Conservation (phyloP, 2,329 filamentous ascomycete species). For the Neofusicoccum umdonicola region DNA sequence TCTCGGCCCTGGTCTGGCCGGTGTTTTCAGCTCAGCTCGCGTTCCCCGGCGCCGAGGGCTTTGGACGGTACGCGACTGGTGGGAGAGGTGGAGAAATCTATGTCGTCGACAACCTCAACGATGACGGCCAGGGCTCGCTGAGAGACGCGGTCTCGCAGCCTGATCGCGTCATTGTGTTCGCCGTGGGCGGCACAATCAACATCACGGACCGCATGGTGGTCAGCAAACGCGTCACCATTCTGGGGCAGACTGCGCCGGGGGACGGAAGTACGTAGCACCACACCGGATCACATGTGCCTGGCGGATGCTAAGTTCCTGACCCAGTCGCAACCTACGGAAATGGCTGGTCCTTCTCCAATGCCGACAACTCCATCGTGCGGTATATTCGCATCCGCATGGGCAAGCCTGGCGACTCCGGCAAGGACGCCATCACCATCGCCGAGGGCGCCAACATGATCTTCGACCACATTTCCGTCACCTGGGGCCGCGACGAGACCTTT, state of each 20-base stretch:
- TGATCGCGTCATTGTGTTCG: slow-evolving; percentile 52
- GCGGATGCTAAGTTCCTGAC: slow-evolving; percentile 25
- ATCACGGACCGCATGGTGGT: slow-evolving; percentile 49
- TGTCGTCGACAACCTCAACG: slow-evolving; percentile 50
- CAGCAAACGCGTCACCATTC: slow-evolving; percentile 49
- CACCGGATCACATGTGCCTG: too few relatives aligned
- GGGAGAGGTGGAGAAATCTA: slow-evolving; percentile 49
- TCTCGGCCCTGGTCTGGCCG: slow-evolving; percentile 13
- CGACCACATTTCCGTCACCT: slow-evolving; percentile 54
- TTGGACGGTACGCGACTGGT: slow-evolving; percentile 48
- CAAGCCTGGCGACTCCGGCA: slow-evolving; percentile 49
- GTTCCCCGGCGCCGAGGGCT: slow-evolving; percentile 53
- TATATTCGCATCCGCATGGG: slow-evolving; percentile 58
- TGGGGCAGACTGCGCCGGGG: slow-evolving; percentile 52
- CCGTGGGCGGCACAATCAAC: slow-evolving; percentile 51
- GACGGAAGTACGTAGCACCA: slow-evolving; percentile 32
- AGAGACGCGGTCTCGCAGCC: slow-evolving; percentile 50
- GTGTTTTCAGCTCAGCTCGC: slow-evolving; percentile 31
- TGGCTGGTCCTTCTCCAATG: slow-evolving; percentile 52
- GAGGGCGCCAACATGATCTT: slow-evolving; percentile 56
- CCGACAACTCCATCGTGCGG: slow-evolving; percentile 54
- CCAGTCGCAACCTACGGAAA: slow-evolving; percentile 54
- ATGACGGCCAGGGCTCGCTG: slow-evolving; percentile 50
- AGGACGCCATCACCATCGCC: slow-evolving; percentile 55
- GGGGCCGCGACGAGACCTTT: slow-evolving; percentile 58